Evolutionary conservation across 768 basidiomycete genomes (phyloP).

Genomic region (Chalciporus chontae): DNA sequence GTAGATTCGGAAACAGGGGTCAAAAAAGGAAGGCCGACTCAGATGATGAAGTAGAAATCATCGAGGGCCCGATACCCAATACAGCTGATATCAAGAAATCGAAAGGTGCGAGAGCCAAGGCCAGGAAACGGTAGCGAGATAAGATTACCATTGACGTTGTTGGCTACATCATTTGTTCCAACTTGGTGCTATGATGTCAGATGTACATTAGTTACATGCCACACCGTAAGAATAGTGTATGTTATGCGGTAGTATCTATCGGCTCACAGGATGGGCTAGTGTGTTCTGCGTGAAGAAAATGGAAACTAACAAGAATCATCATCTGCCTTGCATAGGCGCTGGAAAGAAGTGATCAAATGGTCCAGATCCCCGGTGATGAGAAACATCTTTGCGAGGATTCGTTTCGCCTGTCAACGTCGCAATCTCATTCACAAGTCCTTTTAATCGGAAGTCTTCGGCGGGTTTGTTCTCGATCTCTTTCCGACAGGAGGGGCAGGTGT

Average conservation of each 20-base stretch:
- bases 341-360: conserved; percentile 51
- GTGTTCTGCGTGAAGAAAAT: neutral
- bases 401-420: conserved; percentile 46
- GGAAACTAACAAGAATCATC: neutral
- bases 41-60: conserved; percentile 55
- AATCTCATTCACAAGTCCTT: conserved; percentile 51
- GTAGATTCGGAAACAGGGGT: neutral
- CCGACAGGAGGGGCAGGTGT: conserved; percentile 69
- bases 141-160: neutral
- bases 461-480: conserved; percentile 46
- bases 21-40: conserved; percentile 53
- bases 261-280: neutral
- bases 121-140: conserved; percentile 39
- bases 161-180: neutral
- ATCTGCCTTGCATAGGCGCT: conserved; percentile 3
- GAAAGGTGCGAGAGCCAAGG: conserved; percentile 33
- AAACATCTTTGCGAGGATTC: conserved; percentile 30
- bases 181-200: neutral
- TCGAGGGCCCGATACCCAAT: conserved; percentile 43
- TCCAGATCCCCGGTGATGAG: conserved; percentile 7
- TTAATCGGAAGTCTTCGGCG: conserved; percentile 58
- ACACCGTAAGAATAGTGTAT: neutral
- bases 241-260: conserved; percentile 1
- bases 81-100: conserved; percentile 36
- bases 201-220: neutral